Conservation (phyloP, 2,329 filamentous ascomycete species). For the Colletotrichum liriopes region DNA sequence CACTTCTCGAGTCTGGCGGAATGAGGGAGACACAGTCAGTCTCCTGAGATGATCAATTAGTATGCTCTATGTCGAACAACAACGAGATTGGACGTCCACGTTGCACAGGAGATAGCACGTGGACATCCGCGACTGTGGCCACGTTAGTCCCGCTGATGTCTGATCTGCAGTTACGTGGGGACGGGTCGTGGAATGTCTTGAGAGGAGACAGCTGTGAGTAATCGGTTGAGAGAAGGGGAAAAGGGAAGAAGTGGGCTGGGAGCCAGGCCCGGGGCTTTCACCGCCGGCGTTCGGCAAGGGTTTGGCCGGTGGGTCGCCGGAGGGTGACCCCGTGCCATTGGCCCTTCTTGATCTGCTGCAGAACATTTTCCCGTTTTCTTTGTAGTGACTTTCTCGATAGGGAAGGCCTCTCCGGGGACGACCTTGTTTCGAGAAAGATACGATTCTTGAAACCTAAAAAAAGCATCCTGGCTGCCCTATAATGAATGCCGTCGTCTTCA, state of each 20-base stretch:
- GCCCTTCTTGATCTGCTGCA: constrained; percentile 26
- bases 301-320: constrained; percentile 33
- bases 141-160: constrained; percentile 13
- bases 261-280: constrained; percentile 20
- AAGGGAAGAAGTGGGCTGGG: constrained; percentile 6
- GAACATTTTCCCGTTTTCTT: constrained; percentile 4
- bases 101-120: constrained; percentile 14
- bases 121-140: constrained; percentile 16
- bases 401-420: constrained; percentile 6
- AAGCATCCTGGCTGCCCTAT: no score
- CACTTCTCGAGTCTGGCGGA: neutral
- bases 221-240: neutral
- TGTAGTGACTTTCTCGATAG: constrained; percentile 7
- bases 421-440: neutral
- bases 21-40: neutral
- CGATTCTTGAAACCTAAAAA: neutral
- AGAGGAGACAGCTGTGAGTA: neutral
- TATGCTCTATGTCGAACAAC: neutral
- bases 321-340: constrained; percentile 29
- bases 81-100: neutral
- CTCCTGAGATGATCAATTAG: neutral
- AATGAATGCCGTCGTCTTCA: constrained; percentile 5
- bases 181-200: neutral
- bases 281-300: constrained; percentile 32
- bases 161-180: constrained; percentile 15